Base-by-base conservation (phyloP, 1,139 yeast species). In the Blastobotrys capitulatus region DNA sequence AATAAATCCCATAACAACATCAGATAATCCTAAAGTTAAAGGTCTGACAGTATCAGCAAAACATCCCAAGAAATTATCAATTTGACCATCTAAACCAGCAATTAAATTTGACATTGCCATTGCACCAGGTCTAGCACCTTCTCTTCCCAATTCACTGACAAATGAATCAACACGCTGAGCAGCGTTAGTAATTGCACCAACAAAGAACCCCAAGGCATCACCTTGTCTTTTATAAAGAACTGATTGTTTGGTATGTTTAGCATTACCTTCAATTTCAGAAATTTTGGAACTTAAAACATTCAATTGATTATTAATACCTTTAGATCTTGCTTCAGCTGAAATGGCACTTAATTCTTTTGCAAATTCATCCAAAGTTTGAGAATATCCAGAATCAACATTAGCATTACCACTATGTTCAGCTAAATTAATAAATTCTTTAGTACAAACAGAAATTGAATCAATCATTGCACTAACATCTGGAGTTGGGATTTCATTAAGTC, bases 51-150 rank as follows among this genome's bases (percentile, higher is more conserved):
- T 57, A 27, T 60, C 53, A 22, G 60, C 54, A 38, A 61, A 49
- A 20, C 56, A 48, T 4, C 61, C 65, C 41, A 65, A 56, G 6
- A 59, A 42, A 47, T 60, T 61, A 49, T 66, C 69, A 48, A 66
- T 58, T 53, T 66, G 70, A 16, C 66, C 62, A 52, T 66, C 69
- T 26, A 64, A 51, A 31, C 68, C 68, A 22, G 65, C 55, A 42
- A 66, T 56, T 35, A 58, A 51, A 46, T 60, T 57, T 36, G 59
- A 54, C 12, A 63, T 51, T 3, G 54, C 55, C 15, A 61, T 62
- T 34, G 59, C 48, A 27, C 62, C 59, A 13, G 66, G 66, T 44
- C 58, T 59, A 25, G 60, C 55, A 15, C 57, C 59, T 16, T 52
- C 18, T 15, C 47, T 44, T 47, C 51, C 46, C 45, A 65, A 51